Evolutionary conservation across 1,139 yeast species (phyloP).

Genomic region (Candida smagusa): DNA sequence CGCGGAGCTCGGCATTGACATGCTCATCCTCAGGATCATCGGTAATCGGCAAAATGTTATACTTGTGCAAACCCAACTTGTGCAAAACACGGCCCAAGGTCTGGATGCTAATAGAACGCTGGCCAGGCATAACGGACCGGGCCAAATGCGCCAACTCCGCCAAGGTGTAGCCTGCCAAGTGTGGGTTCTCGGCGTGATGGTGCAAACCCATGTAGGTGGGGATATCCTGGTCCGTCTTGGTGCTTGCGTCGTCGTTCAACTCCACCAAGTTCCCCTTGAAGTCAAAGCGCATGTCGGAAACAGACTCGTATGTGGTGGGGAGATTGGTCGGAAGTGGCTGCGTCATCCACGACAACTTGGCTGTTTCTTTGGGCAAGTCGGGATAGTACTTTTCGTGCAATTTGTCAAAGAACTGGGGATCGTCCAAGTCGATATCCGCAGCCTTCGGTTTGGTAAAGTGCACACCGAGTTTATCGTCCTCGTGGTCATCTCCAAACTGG

Average conservation of each 20-base stretch:
- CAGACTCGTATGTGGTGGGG: constrained; percentile 53
- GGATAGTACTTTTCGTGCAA: constrained; percentile 87
- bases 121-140: constrained; percentile 79
- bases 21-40: constrained; percentile 36
- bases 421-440: constrained; percentile 52
- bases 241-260: constrained; percentile 40
- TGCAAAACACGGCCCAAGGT: constrained; percentile 84
- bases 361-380: constrained; percentile 78
- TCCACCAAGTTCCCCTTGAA: constrained; percentile 75
- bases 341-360: constrained; percentile 87
- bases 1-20: constrained; percentile 33
- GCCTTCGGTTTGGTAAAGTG: constrained; percentile 62
- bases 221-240: constrained; percentile 32
- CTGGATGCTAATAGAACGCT: constrained; percentile 81
- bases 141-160: constrained; percentile 77
- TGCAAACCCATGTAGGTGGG: constrained; percentile 72
- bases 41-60: constrained; percentile 45
- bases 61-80: constrained; percentile 67
- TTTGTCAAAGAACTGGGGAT: constrained; percentile 74
- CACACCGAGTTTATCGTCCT: constrained; percentile 33
- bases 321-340: constrained; percentile 52
- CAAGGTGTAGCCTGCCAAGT: constrained; percentile 88
- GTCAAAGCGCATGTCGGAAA: constrained; percentile 78
- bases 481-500: constrained; percentile 37
- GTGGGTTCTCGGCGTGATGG: constrained; percentile 88